Evolutionary conservation across 2,329 filamentous ascomycete species (phyloP), one percentile per base, ranked within the genome.

Genomic region (Aspergillus ochraceoroseus): DNA sequence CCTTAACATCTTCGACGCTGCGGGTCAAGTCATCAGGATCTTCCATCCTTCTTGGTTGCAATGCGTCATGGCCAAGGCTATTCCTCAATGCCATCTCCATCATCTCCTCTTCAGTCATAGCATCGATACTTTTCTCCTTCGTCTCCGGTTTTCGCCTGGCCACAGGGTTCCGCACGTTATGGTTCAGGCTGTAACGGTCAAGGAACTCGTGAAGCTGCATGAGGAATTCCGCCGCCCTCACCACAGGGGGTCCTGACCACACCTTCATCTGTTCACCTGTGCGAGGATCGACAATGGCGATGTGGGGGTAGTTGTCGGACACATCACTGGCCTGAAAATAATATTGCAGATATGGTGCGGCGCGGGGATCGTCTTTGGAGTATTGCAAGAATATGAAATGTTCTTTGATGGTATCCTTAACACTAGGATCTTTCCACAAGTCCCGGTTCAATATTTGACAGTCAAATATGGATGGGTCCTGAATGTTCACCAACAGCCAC

Each of bases 101-200:
- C 88, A 95, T 94, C 68, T 98, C 89, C 34, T 96, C 89, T 61
- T 98, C 92, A 0, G 87, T 95, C 83, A 98, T 90, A 26, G 85
- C 80, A 43, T 85, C 84, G 2, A 95, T 78, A 50, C 90, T 86
- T 39, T 85, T 74, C 36, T 78, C 73, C 58, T 83, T 82, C 31
- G 77, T 72, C 58, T 87, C 84, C 2, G 81, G 74, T 63, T 86
- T 87, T 38, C 83, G 73, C 60, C 80, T 84, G 15, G 87, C 83
- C 3, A 98, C 87, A 0, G 92, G 92, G 58, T 98, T 98, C 69
- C 94, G 94, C 61, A 84, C 90, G 57, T 87, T 83, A 30, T 80
- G 79, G 19, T 85, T 87, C 35, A 98, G 72, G 59, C 89, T 95
- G 69, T 96, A 98, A 15, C 92, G 80, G 60, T 96, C 92, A n/a